Base-by-base conservation (phyloP, 148 eudicot genomes). In the Selenicereus undatus region DNA sequence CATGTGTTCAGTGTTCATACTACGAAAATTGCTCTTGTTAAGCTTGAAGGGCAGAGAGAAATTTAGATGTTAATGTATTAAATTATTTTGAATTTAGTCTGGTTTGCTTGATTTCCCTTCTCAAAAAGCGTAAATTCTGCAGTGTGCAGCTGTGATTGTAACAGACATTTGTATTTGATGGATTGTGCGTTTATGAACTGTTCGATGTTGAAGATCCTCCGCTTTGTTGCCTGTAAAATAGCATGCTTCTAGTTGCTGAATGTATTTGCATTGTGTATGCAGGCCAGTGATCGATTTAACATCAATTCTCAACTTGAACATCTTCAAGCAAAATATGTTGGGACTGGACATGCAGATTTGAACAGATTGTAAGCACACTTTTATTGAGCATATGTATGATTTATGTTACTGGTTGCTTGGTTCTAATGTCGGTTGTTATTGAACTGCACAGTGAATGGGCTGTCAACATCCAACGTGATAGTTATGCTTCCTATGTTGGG, bases 221-320 rank as follows among this genome's bases (percentile, higher is more conserved):
- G 50, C 16, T 4, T 32, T 48, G 32, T 26, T 65, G 13, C 27
- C 4, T 66, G 32, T 27, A 32, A 66, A 2, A 66, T 27, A 27
- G 71, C 18, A n/a, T 54, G n/a, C 1, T 20, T 54, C 26, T 43
- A 30, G 42, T 48, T 75, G 36, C 42, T 50, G 71, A 75, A 14
- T 26, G 11, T 21, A 22, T 73, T 21, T 3, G 8, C 17, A 48
- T 30, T 76, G 73, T 81, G 51, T 79, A 10, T 81, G 84, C 89
- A 95, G 98, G 98, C 98, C 74, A 95, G 98, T 90, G 98, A 94
- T 82, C 89, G 98, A 89, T 94, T 94, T 78, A 94, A 94, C 74
- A 94, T 94, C 87, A 94, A 95, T 84, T 95, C 98, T 22, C 98
- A 95, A 85, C 97, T 95, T 85, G 98, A 95, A 88, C 98, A 95